Evolutionary conservation across 495 filamentous ascomycete genomes (phyloP).

Genomic region (Penicillium arizonense): DNA sequence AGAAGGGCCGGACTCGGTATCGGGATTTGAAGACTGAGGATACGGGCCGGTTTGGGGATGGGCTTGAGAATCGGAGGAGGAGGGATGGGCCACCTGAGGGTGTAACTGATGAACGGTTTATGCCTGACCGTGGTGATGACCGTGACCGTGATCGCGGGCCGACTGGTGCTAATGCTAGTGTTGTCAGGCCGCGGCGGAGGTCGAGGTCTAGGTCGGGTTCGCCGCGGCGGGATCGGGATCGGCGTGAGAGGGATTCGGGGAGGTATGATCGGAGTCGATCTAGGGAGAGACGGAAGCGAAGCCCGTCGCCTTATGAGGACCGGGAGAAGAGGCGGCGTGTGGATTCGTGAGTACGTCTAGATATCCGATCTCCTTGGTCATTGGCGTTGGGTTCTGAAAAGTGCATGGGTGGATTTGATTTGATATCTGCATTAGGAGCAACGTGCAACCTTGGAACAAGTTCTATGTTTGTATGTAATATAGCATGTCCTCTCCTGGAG

Average conservation of each 20-base stretch:
- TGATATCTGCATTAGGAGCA: not conserved
- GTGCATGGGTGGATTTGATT: conserved; percentile 13
- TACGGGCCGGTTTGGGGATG: conserved; percentile 81
- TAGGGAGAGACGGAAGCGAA: conserved; percentile 61
- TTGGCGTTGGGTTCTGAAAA: conserved; percentile 24
- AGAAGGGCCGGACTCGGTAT: conserved; percentile 88
- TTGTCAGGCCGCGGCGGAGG: conserved; percentile 38
- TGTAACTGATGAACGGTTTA: conserved; percentile 68
- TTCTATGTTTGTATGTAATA: conserved; percentile 3
- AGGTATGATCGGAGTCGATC: conserved; percentile 35
- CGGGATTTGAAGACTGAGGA: conserved; percentile 88
- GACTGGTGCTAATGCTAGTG: conserved; percentile 52
- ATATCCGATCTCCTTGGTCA: conserved; percentile 5
- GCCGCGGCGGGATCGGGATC: conserved; percentile 25
- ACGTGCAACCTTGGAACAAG: not conserved
- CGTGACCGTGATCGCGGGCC: conserved; percentile 32
- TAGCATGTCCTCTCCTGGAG: conserved; percentile 11
- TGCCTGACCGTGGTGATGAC: conserved; percentile 56
- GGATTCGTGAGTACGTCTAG: conserved; percentile 28
- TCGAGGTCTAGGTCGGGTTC: conserved; percentile 33
- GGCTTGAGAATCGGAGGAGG: conserved; percentile 44
- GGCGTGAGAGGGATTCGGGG: not conserved
- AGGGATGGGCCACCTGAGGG: conserved; percentile 41
- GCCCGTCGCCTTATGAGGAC: conserved; percentile 60
- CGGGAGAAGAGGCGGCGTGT: conserved; percentile 68